Evolutionary conservation across 495 filamentous ascomycete genomes (phyloP).

Genomic region (Sordaria brevicollis): DNA sequence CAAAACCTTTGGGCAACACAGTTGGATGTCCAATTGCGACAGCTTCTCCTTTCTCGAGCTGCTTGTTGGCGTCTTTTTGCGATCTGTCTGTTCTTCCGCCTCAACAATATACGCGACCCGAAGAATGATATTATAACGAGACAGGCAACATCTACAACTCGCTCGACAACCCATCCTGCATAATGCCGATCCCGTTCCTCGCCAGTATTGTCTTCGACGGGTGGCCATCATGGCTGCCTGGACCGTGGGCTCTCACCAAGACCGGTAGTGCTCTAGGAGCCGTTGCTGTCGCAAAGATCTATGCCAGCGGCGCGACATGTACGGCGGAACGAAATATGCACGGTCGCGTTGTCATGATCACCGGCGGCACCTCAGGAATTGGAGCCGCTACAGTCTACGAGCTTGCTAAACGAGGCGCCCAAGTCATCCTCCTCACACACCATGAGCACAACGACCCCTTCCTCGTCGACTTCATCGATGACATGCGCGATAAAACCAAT

Average conservation of each 20-base stretch:
- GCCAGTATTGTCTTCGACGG: constrained; percentile 53
- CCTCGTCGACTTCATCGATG: constrained; percentile 82
- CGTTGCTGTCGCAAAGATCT: constrained; percentile 63
- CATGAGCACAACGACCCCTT: constrained; percentile 74
- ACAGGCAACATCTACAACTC: background rate
- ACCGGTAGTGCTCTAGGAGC: constrained; percentile 45
- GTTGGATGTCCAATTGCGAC: background rate
- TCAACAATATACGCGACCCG: background rate
- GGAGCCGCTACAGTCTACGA: constrained; percentile 63
- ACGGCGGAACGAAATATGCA: constrained; percentile 78
- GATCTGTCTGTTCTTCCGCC: background rate
- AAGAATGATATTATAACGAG: background rate
- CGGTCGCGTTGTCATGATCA: constrained; percentile 85
- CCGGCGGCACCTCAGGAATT: constrained; percentile 90
- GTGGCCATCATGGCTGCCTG: constrained; percentile 52
- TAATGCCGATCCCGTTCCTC: constrained; percentile 76
- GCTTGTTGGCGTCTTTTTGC: background rate
- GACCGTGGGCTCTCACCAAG: constrained; percentile 49
- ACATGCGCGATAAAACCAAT: constrained; percentile 65
- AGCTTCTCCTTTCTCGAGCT: background rate
- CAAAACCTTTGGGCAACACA: background rate
- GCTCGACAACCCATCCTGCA: background rate
- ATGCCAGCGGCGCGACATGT: constrained; percentile 66
- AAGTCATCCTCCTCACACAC: constrained; percentile 82
- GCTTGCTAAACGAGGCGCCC: constrained; percentile 75